Evolutionary conservation across 306 rosid species (phyloP), one percentile per base, ranked within the genome.

Genomic region (Lathyrus oleraceus): DNA sequence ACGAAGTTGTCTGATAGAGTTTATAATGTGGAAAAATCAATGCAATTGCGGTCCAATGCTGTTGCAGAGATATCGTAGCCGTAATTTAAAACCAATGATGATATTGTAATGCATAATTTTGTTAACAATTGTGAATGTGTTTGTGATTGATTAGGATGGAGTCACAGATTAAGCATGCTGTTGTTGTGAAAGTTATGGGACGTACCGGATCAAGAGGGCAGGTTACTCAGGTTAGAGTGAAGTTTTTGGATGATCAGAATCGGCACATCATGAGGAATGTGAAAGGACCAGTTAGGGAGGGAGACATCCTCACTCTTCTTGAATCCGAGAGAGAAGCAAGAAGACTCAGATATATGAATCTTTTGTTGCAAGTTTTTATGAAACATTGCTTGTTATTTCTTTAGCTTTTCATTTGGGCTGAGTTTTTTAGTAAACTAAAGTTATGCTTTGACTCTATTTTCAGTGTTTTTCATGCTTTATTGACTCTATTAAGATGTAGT

Each of bases 281-380:
- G 15, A 53, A 53, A 6, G 59, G 59, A 10, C 59, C 59, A 0
- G 32, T 53, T 3, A 21, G 59, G 10, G 59, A 20, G 12, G 59
- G 59, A 53, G 59, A 21, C 6, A 0, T 1, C 0, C 59, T 53
- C 15, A 53, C 59, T 7, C 32, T 53, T 1, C 59, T 53, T 2
- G 59, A 53, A 7, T 53, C 59, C 2, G 59, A 53, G 10, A 53
- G 59, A 20, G 59, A 53, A 53, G 32, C 59, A 53, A 21, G 59
- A 53, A 21, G 59, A 8, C 30, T 53, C 12, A 12, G 59, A 4
- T 53, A 53, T 32, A 53, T 10, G 11, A 16, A 35, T 35, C 10
- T 35, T 35, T 35, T 35, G 39, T 35, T 32, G 38, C 38, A 32
- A 32, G 38, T 32, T 32, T 6, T 32, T 5, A 32, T 32, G 38